A percentile compares a stretch with the other conserved stretches of the same genome.
Conservation (phyloP, 768 basidiomycete genomes). For the Cyclocybe aegerita region DNA sequence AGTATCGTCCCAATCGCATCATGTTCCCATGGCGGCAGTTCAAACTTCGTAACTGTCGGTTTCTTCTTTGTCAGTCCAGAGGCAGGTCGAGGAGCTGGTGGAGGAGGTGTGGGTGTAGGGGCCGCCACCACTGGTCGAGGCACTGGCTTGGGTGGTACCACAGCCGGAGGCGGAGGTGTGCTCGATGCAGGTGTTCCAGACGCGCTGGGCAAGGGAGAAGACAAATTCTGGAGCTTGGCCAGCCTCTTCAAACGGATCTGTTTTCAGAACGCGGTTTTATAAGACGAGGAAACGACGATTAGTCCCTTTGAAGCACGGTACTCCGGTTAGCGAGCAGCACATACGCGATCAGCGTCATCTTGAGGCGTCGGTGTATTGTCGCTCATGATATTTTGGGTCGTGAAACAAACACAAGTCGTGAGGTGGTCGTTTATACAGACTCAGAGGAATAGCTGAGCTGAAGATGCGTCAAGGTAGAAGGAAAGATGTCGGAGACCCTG, state of each 20-base stretch:
- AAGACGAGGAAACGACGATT: neutral
- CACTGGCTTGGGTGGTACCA: constrained; percentile 32
- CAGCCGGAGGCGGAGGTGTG: constrained; percentile 16
- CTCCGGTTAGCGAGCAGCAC: constrained; percentile 13
- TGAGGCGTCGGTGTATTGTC: constrained; percentile 50
- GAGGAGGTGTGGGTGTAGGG: constrained; percentile 23
- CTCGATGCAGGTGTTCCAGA: constrained; percentile 23
- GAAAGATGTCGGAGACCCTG: neutral
- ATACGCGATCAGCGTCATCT: constrained; percentile 81
- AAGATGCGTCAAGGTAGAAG: neutral
- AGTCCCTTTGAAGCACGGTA: neutral
- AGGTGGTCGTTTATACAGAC: constrained; percentile 1
- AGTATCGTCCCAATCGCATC: constrained; percentile 67
- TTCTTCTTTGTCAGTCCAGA: constrained; percentile 51
- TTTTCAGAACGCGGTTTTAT: neutral
- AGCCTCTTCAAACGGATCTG: constrained; percentile 93
- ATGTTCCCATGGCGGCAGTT: constrained; percentile 70
- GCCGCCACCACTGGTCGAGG: constrained; percentile 26
- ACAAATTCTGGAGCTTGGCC: constrained; percentile 67
- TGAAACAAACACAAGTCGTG: neutral
- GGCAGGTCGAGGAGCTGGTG: constrained; percentile 29
- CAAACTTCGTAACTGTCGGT: constrained; percentile 41
- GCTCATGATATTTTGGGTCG: constrained; percentile 29
- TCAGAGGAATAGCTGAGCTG: neutral
- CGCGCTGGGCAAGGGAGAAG: constrained; percentile 33